A percentile compares a stretch with the other conserved stretches of the same genome.
Evolutionary conservation across 2,329 filamentous ascomycete species (phyloP).

Genomic region (Colletotrichum cereale): DNA sequence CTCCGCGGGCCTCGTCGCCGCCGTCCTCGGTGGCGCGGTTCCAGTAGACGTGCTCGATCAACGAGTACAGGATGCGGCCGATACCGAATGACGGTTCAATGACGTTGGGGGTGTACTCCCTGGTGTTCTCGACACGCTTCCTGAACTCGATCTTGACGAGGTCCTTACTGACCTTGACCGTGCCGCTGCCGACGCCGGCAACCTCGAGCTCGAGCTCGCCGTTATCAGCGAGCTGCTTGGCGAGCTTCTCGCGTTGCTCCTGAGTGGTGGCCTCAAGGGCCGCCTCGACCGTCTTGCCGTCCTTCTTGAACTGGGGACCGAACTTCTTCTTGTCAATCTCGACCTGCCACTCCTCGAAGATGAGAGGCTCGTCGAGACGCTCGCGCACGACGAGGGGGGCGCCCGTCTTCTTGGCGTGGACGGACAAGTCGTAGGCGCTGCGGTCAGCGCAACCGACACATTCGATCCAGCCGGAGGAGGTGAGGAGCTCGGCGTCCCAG

Average conservation of each 20-base stretch:
- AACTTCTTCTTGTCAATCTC: constrained; percentile 96
- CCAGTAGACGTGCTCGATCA: constrained; percentile 98
- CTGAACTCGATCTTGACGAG: constrained; percentile 86
- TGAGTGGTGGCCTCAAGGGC: constrained; percentile 83
- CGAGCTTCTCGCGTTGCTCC: constrained; percentile 83
- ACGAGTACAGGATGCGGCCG: constrained; percentile 90
- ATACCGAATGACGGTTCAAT: constrained; percentile 99
- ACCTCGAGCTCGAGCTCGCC: constrained; percentile 86
- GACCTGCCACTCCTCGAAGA: constrained; percentile 88
- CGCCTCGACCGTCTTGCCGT: constrained; percentile 86
- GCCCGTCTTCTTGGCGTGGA: constrained; percentile 94
- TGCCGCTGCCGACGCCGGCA: constrained; percentile 73
- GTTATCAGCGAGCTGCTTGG: constrained; percentile 77
- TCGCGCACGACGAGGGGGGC: constrained; percentile 88
- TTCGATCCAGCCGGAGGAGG: constrained; percentile 96
- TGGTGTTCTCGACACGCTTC: constrained; percentile 83
- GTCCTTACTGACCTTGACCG: constrained; percentile 83
- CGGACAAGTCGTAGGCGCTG: constrained; percentile 92
- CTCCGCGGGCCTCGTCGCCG: constrained; percentile 85
- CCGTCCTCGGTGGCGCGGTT: constrained; percentile 75
- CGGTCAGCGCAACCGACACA: constrained; percentile 97
- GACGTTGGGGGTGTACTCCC: constrained; percentile 95
- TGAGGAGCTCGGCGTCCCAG: constrained; percentile 96
- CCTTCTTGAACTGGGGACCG: constrained; percentile 94
- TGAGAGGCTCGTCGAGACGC: constrained; percentile 80